Evolutionary conservation across 2,329 filamentous ascomycete genomes (phyloP).

Genomic region (Hymenoscyphus scutula): DNA sequence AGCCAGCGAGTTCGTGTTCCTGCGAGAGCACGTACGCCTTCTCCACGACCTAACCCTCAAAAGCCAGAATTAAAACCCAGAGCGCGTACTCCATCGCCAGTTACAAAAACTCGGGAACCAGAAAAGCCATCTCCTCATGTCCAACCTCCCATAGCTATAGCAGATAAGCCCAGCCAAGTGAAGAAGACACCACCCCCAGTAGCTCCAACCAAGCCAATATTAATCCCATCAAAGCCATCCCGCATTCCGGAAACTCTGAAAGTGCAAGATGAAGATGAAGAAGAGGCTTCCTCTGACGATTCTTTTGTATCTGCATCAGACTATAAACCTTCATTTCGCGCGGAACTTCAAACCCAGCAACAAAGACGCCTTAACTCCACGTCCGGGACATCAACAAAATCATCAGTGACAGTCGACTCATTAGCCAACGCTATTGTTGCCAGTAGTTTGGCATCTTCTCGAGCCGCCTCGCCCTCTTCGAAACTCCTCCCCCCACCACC

Average conservation of each 20-base stretch:
- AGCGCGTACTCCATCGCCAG: constrained; percentile 10
- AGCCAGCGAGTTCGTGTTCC: constrained; percentile 14
- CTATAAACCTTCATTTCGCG: constrained; percentile 28
- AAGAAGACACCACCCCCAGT: constrained; percentile 12
- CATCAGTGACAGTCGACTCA: constrained; percentile 55
- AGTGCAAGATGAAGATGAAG: constrained; percentile 23
- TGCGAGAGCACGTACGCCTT: constrained; percentile 11
- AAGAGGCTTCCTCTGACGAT: constrained; percentile 33
- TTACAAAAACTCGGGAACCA: constrained; percentile 4
- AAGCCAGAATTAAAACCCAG: constrained; percentile 20
- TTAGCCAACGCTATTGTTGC: constrained; percentile 74
- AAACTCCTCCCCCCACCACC: constrained; percentile 26
- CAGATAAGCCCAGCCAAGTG: not conserved
- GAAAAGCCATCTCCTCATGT: constrained; percentile 2
- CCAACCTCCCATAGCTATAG: not conserved
- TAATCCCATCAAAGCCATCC: constrained; percentile 22
- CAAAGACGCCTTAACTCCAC: constrained; percentile 18
- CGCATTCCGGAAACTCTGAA: not conserved
- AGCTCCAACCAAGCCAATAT: constrained; percentile 22
- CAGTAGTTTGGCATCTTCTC: constrained; percentile 67
- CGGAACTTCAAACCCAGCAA: constrained; percentile 28
- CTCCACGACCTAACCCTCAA: constrained; percentile 10
- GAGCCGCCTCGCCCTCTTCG: constrained; percentile 41
- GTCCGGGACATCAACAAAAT: constrained; percentile 20
- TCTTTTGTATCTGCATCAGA: constrained; percentile 38